Evolutionary conservation across 139 green algal genomes (phyloP).

Genomic region (Ulvella scutata): DNA sequence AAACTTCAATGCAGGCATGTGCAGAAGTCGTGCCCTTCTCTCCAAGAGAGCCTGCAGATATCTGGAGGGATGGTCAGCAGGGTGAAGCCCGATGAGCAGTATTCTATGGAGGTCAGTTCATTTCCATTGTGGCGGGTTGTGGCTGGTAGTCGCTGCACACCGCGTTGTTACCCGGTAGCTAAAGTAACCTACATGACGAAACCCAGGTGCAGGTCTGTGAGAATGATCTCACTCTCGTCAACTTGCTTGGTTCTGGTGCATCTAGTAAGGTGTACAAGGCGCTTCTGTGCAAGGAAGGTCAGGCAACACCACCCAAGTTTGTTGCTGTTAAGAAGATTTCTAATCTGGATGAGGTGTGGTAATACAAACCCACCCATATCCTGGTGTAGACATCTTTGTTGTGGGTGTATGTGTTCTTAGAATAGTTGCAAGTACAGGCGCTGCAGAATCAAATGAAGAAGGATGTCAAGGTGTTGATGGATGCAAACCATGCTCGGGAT

Average conservation of each 20-base stretch:
- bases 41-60: not conserved
- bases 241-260: constrained; percentile 41
- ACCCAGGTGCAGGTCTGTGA: constrained; percentile 44
- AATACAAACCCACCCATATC: not conserved
- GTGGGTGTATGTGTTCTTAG: not conserved
- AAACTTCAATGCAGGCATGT: too few species aligned
- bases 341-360: constrained; percentile 30
- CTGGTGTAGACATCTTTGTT: not conserved
- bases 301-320: constrained; percentile 22
- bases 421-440: not conserved
- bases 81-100: not conserved
- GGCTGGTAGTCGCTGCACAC: not conserved
- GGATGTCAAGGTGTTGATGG: constrained; percentile 68
- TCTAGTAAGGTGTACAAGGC: constrained; percentile 52
- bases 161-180: not conserved
- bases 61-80: not conserved
- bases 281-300: constrained; percentile 34
- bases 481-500: constrained; percentile 11
- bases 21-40: not conserved
- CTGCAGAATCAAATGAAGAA: constrained; percentile 82
- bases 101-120: not conserved
- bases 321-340: constrained; percentile 79
- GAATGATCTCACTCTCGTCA: constrained; percentile 54
- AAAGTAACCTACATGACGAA: too few species aligned
- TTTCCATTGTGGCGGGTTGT: not conserved